phyloP scores from a whole-genome alignment of 2,329 filamentous ascomycete species.

The Neopestalotiopsis clavispora region DNA sequence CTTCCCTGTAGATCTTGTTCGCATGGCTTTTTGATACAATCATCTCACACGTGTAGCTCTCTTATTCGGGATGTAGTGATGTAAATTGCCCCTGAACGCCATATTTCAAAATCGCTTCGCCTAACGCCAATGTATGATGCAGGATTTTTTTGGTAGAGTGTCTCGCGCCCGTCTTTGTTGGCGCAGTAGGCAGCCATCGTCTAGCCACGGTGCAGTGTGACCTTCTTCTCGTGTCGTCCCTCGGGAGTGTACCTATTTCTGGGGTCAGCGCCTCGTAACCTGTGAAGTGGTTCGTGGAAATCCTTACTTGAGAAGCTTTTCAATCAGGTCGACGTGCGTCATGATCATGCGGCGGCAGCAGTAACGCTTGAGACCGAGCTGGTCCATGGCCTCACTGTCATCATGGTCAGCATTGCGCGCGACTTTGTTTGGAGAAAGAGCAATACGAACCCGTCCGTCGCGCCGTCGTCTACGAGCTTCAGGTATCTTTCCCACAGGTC shows the following conservation, averaged over 20 bases:
- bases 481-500: constrained; percentile 98
- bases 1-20: not conserved
- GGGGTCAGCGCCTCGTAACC: constrained; percentile 22
- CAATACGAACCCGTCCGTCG: constrained; percentile 71
- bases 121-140: constrained; percentile 37
- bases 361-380: constrained; percentile 91
- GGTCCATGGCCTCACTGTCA: constrained; percentile 89
- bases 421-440: constrained; percentile 14
- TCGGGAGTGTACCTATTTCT: constrained; percentile 63
- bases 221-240: constrained; percentile 67
- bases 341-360: constrained; percentile 99
- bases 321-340: constrained; percentile 98
- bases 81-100: not conserved
- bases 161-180: not conserved
- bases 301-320: constrained; percentile 91
- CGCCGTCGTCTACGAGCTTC: constrained; percentile 79
- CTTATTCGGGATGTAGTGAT: not conserved
- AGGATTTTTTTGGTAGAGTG: constrained; percentile 20
- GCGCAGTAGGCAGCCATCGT: not conserved
- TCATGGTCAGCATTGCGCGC: constrained; percentile 28
- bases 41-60: not conserved
- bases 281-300: not conserved
- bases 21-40: not conserved
- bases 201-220: constrained; percentile 40
- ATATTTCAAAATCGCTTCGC: constrained; percentile 26